phyloP scores from a whole-genome alignment of 371 early-diverging fungal genomes.

The Mortierella sp. region DNA sequence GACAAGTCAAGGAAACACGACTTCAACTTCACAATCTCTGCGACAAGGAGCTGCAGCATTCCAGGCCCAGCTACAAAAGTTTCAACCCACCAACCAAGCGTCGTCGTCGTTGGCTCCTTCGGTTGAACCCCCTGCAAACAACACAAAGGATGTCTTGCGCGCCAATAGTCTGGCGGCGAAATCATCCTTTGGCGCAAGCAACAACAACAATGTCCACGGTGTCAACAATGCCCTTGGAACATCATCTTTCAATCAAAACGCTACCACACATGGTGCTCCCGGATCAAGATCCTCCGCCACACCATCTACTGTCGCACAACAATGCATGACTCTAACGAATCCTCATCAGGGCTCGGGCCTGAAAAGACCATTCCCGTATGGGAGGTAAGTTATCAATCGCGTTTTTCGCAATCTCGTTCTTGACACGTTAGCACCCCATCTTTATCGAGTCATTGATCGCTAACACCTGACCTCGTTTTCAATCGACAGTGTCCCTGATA shows the following conservation, averaged over 20 bases:
- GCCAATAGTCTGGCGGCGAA: constrained; percentile 23
- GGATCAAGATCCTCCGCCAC: background rate
- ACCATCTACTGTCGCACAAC: constrained; percentile 4
- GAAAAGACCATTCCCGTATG: constrained; percentile 22
- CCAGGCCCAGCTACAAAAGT: no score
- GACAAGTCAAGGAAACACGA: background rate
- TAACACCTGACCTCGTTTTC: no score
- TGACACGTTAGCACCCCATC: no score
- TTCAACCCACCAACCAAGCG: no score
- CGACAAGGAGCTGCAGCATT: no score
- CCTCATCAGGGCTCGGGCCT: constrained; percentile 15
- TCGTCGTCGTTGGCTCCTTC: no score
- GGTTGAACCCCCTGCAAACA: background rate
- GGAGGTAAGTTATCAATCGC: constrained; percentile 8
- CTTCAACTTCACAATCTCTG: no score
- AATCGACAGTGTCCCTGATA: no score
- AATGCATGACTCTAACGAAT: background rate
- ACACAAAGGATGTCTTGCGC: constrained; percentile 13
- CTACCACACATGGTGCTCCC: background rate
- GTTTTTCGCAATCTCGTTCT: no score
- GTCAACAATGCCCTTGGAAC: background rate
- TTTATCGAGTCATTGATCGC: no score
- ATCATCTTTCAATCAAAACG: constrained; percentile 2
- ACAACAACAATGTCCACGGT: no score
- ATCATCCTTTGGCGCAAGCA: background rate